These are phyloP conservation scores for Chrysoporthe cubensis DNA, from an alignment of 2,329 filamentous ascomycete species.

Conservation along the genomic window DNA sequence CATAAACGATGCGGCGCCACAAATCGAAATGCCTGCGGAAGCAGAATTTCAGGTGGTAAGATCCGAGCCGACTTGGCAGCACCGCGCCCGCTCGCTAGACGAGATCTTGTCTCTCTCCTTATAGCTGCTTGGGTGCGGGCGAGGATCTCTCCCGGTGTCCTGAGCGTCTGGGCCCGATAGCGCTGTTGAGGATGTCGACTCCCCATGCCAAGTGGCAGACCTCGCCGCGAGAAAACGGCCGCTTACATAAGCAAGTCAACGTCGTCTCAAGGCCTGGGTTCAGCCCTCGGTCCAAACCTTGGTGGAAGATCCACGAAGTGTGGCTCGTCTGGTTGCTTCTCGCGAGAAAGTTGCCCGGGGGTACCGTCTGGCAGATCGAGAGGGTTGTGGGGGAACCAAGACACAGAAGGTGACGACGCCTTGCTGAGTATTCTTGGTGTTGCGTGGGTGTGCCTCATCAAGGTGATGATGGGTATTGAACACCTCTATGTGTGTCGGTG, in stretches of 20 bases:
- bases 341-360: neutral
- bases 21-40: no score
- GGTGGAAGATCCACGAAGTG: neutral
- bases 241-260: neutral
- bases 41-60: no score
- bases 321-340: neutral
- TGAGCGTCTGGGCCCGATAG: neutral
- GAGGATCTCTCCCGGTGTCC: neutral
- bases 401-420: neutral
- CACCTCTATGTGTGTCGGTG: neutral
- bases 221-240: neutral
- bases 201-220: neutral
- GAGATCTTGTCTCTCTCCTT: neutral
- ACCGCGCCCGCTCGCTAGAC: no score
- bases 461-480: neutral
- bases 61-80: no score
- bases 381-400: neutral
- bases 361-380: neutral
- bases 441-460: neutral
- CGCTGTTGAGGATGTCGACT: neutral
- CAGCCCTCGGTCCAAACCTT: neutral
- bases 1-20: no score
- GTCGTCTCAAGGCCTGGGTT: neutral
- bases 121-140: neutral
- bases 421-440: neutral